These are phyloP conservation scores for Fusarium coicis DNA, from an alignment of 2,329 filamentous ascomycete genomes.

Conservation along the genomic window DNA sequence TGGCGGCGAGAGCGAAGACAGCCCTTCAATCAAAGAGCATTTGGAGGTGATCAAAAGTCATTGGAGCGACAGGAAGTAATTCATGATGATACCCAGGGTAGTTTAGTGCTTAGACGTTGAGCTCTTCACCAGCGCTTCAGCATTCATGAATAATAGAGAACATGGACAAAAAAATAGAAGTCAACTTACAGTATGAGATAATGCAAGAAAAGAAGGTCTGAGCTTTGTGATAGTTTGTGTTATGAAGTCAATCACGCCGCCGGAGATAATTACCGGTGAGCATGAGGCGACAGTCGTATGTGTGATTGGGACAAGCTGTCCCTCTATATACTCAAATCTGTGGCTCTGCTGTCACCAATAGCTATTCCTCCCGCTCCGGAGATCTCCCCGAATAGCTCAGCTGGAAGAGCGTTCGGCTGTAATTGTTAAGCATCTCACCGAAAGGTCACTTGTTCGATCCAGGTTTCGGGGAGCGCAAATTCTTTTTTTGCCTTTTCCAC, in stretches of 20 bases:
- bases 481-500: neutral
- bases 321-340: rapidly evolving
- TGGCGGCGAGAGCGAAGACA: conserved; percentile 34
- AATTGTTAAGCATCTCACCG: conserved; percentile 32
- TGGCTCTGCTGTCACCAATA: neutral
- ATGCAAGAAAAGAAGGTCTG: rapidly evolving
- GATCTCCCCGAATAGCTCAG: conserved; percentile 39
- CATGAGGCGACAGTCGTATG: rapidly evolving
- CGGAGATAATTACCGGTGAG: rapidly evolving
- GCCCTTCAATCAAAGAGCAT: conserved; percentile 37
- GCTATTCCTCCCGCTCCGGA: conserved; percentile 28
- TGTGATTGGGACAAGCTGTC: too few species aligned
- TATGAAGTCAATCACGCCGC: rapidly evolving
- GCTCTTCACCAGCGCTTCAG: rapidly evolving
- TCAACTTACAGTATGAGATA: rapidly evolving
- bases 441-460: conserved; percentile 46
- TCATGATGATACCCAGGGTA: conserved; percentile 2
- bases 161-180: neutral
- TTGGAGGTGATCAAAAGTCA: conserved; percentile 27
- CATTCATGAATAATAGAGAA: rapidly evolving
- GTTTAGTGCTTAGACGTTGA: rapidly evolving
- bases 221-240: rapidly evolving
- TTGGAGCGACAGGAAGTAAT: conserved; percentile 14
- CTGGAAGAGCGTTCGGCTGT: conserved; percentile 46
- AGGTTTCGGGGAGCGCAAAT: conserved; percentile 37